phyloP scores from a whole-genome alignment of 495 filamentous ascomycete genomes.

The Podospora sp. region DNA sequence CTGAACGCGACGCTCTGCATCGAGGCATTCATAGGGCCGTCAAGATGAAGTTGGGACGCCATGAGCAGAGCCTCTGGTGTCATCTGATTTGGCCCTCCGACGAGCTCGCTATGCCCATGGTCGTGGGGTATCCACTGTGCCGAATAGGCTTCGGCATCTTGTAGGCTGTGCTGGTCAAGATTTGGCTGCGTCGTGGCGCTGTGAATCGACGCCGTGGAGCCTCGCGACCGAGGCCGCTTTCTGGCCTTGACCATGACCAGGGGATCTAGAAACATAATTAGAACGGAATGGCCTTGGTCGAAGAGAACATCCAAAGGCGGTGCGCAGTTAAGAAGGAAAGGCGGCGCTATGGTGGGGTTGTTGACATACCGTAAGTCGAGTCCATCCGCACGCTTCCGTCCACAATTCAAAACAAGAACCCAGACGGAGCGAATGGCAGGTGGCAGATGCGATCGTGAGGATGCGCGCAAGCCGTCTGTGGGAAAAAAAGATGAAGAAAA shows the following conservation, averaged over 20 bases:
- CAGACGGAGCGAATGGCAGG: background rate
- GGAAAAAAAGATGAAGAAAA: background rate
- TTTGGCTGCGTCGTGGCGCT: constrained; percentile 69
- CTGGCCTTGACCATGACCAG: constrained; percentile 45
- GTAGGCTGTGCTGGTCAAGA: constrained; percentile 59
- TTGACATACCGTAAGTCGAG: constrained; percentile 37
- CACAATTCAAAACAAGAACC: constrained; percentile 32
- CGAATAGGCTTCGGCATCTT: constrained; percentile 55
- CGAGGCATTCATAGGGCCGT: constrained; percentile 54
- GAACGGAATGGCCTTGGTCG: constrained; percentile 9
- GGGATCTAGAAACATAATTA: constrained; percentile 32
- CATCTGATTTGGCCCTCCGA: constrained; percentile 43
- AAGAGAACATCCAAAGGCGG: background rate
- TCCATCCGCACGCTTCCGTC: constrained; percentile 34
- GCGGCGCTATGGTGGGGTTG: constrained; percentile 15
- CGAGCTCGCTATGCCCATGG: constrained; percentile 51
- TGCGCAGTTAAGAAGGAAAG: background rate
- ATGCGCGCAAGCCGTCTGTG: constrained; percentile 5
- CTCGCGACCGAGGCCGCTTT: constrained; percentile 73
- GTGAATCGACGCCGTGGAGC: constrained; percentile 81
- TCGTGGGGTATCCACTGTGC: constrained; percentile 56
- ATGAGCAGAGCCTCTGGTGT: constrained; percentile 69
- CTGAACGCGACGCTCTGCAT: constrained; percentile 51
- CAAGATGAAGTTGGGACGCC: constrained; percentile 60
- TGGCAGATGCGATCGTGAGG: constrained; percentile 24